Base-by-base conservation (phyloP, 441 rosid genomes). In the Francoa sonchifolia region DNA sequence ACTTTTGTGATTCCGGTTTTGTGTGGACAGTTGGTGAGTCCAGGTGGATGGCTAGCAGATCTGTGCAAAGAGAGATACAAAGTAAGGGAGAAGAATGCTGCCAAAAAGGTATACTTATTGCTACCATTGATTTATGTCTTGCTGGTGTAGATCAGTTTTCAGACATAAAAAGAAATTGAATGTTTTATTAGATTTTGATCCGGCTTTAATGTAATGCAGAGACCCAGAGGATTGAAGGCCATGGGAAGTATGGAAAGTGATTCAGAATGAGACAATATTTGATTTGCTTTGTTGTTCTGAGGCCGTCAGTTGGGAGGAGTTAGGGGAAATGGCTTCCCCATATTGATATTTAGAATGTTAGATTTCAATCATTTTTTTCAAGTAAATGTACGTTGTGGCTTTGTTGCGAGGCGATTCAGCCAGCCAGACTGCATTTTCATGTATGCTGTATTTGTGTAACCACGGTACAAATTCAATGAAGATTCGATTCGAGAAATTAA, bases 171-270 rank as follows among this genome's bases (percentile, higher is more conserved):
- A n/a, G n/a, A n/a, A n/a, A n/a, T n/a, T n/a, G n/a, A n/a, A n/a
- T n/a, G n/a, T n/a, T n/a, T n/a, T n/a, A n/a, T n/a, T n/a, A n/a
- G n/a, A n/a, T n/a, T n/a, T n/a, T n/a, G n/a, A n/a, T n/a, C n/a
- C n/a, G n/a, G n/a, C n/a, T n/a, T n/a, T 13, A 15, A 27, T 43
- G 19, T 31, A 15, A 54, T 66, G 71, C 75, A 83, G 89, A 79
- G 69, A 58, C 97, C 97, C 8, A 62, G 87, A 69, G 95, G 97
- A 38, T 48, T 88, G 79, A 88, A 83, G 73, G 93, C 84, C n/a
- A 83, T 83, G 89, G 96, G 88, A 47, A 74, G 77, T 16, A 50
- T 72, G 74, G 93, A 78, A 61, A 80, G 74, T 52, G 89, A 88
- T 44, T 75, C 85, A 0, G 88, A 77, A 48, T 77, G 67, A 73